A percentile compares a stretch with the other conserved stretches of the same genome.
Conservation (phyloP, 2,329 filamentous ascomycete species). For the Aurifilum marmelostoma region DNA sequence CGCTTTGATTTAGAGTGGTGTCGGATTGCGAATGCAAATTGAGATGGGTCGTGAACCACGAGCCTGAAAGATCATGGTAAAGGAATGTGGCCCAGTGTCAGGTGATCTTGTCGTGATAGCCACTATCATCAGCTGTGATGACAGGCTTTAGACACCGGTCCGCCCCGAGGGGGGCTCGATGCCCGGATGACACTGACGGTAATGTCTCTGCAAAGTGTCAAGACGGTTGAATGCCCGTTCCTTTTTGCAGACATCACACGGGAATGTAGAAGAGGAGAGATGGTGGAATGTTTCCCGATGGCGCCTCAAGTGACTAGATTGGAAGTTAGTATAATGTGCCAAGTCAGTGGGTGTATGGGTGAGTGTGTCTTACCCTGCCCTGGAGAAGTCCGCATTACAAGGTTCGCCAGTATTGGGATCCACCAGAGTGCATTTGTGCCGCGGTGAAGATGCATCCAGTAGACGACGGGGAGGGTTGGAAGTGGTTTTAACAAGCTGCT, state of each 20-base stretch:
- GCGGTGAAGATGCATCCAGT: conserved; percentile 23
- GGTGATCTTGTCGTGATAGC: neutral
- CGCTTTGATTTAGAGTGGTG: conserved; percentile 7
- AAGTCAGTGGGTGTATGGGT: neutral
- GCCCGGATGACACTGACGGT: conserved; percentile 42
- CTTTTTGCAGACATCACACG: conserved; percentile 29
- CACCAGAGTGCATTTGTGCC: conserved; percentile 28
- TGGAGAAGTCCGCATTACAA: conserved; percentile 28
- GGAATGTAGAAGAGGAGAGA: conserved; percentile 27
- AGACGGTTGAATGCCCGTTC: conserved; percentile 29
- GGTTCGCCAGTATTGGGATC: conserved; percentile 28
- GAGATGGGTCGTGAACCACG: conserved; percentile 13
- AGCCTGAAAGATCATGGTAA: conserved; percentile 19
- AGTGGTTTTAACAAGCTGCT: conserved; percentile 11
- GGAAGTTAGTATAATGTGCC: neutral
- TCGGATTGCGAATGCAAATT: conserved; percentile 1
- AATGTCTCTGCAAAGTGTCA: conserved; percentile 28
- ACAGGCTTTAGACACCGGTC: conserved; percentile 23
- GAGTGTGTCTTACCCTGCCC: conserved; percentile 20
- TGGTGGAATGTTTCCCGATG: conserved; percentile 29
- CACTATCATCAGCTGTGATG: conserved; percentile 10
- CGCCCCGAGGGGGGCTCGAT: conserved; percentile 42
- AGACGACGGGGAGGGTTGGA: conserved; percentile 25
- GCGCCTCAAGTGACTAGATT: conserved; percentile 23
- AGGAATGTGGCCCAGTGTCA: conserved; percentile 11